These are phyloP conservation scores for Plasmodium vinckei DNA, from an alignment of 169 alveolate genomes.

Conservation along the genomic window DNA sequence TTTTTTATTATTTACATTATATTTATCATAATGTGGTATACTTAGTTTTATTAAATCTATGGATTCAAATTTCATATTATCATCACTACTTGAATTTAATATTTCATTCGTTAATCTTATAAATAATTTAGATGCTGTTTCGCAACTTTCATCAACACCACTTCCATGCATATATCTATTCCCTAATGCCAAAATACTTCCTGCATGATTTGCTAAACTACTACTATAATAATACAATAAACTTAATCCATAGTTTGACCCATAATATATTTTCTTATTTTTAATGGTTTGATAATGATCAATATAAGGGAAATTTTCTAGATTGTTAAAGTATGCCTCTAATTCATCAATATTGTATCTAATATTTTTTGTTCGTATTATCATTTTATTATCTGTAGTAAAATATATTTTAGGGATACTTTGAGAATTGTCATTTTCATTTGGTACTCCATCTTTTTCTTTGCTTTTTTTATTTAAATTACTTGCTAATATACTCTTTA, in stretches of 20 bases:
- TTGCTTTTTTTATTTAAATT: not conserved
- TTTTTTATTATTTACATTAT: conserved; percentile 59
- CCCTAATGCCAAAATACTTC: conserved; percentile 46
- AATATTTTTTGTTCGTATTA: conserved; percentile 41
- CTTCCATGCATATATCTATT: conserved; percentile 58
- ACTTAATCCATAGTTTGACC: conserved; percentile 29
- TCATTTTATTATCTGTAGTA: conserved; percentile 20
- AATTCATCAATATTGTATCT: conserved; percentile 54
- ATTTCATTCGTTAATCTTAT: conserved; percentile 42
- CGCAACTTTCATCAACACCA: conserved; percentile 59
- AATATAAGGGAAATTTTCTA: conserved; percentile 24
- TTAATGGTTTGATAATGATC: conserved; percentile 14
- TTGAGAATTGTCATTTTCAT: conserved; percentile 3
- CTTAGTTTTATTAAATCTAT: conserved; percentile 32
- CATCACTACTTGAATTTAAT: conserved; percentile 14
- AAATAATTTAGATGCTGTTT: conserved; percentile 50
- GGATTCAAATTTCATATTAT: conserved; percentile 56
- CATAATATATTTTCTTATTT: conserved; percentile 4
- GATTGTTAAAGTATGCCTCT: conserved; percentile 20
- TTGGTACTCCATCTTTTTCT: not conserved
- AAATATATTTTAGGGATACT: conserved; percentile 18
- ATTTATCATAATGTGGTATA: conserved; percentile 54
- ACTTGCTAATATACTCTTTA: not conserved
- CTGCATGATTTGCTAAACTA: conserved; percentile 70
- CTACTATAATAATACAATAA: conserved; percentile 67